Evolutionary conservation across 2,329 filamentous ascomycete genomes (phyloP).

Genomic region (Leptodontidium sp.): DNA sequence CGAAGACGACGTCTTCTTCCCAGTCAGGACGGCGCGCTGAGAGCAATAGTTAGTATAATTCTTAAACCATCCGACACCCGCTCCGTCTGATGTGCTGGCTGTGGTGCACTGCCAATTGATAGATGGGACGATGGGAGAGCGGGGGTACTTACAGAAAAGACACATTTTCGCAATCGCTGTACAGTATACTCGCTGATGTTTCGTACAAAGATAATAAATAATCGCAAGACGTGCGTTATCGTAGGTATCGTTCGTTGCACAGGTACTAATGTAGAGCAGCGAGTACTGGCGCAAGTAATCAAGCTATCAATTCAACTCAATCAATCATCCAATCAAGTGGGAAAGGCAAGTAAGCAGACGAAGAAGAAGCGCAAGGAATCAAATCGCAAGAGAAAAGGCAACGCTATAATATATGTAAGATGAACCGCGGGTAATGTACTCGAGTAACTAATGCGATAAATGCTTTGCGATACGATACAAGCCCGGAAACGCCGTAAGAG

Average conservation of each 20-base stretch:
- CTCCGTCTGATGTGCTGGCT: neutral
- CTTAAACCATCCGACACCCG: no score
- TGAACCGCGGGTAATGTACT: neutral
- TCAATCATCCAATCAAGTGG: no score
- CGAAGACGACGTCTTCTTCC: constrained; percentile 41
- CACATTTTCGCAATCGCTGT: constrained; percentile 25
- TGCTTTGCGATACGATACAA: neutral
- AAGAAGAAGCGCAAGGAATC: neutral
- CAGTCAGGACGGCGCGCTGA: constrained; percentile 34
- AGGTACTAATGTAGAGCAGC: neutral
- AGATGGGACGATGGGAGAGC: neutral
- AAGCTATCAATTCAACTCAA: constrained; percentile 1
- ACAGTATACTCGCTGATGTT: neutral
- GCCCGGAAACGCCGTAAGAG: constrained; percentile 4
- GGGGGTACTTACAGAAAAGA: constrained; percentile 26
- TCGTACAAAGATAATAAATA: neutral
- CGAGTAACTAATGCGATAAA: neutral
- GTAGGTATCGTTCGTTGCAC: neutral
- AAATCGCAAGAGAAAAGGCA: neutral
- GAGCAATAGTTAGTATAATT: constrained; percentile 13
- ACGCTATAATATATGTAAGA: constrained; percentile 13
- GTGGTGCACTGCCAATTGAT: neutral
- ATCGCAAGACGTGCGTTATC: neutral
- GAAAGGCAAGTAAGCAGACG: neutral
- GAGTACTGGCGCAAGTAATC: constrained; percentile 6